phyloP scores from a whole-genome alignment of 306 rosid species.

The Ormosia semicastrata region DNA sequence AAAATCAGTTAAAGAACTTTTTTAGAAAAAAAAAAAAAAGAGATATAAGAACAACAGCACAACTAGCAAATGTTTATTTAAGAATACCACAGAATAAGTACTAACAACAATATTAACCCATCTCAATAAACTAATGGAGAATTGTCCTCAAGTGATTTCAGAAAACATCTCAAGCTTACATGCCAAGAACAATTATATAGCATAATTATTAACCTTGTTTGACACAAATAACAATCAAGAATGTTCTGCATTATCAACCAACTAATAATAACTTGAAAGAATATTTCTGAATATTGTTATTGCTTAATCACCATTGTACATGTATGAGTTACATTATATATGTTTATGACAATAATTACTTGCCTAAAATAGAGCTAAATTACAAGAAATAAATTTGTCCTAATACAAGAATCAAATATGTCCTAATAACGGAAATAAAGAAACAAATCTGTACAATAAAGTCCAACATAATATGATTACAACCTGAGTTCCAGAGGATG shows the following conservation, averaged over 20 bases:
- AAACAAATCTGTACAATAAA: too few relatives aligned
- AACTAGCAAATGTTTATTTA: neutral
- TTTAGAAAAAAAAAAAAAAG: neutral
- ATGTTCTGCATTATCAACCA: neutral
- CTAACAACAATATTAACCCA: neutral
- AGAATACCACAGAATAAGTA: neutral
- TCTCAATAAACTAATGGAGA: conserved; percentile 14
- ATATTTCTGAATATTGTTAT: too few relatives aligned
- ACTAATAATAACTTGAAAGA: too few relatives aligned
- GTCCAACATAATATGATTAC: conserved; percentile 38
- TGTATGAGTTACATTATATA: too few relatives aligned
- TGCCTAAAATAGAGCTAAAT: too few relatives aligned
- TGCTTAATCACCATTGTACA: too few relatives aligned
- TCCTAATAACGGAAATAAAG: too few relatives aligned
- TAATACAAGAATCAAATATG: too few relatives aligned
- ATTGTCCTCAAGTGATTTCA: neutral
- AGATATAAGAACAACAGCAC: neutral
- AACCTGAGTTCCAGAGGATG: conserved; percentile 45
- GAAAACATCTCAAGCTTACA: neutral
- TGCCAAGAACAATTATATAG: neutral
- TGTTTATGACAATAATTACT: too few relatives aligned
- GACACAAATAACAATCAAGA: conserved; percentile 13
- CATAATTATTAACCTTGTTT: neutral
- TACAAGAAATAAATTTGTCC: too few relatives aligned
- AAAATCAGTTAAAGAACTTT: neutral